phyloP scores from a whole-genome alignment of 148 eudicot species.

The Hydrangea macrophylla region DNA sequence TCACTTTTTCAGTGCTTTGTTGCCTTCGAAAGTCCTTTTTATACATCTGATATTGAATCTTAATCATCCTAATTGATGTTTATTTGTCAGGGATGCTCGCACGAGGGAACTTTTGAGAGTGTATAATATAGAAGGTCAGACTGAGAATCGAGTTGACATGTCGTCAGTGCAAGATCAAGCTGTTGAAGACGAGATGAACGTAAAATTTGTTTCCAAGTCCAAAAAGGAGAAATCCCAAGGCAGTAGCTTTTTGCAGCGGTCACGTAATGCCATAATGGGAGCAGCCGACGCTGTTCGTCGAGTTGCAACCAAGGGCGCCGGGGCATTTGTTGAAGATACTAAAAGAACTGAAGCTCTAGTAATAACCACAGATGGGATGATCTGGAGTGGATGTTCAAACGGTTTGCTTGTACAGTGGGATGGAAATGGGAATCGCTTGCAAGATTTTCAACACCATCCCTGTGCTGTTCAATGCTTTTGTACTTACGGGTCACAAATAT shows the following conservation, averaged over 20 bases:
- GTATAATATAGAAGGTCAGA: conserved; percentile 76
- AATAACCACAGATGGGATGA: conserved; percentile 68
- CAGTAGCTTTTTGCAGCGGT: conserved; percentile 65
- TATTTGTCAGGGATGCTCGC: conserved; percentile 86
- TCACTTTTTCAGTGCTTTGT: background rate
- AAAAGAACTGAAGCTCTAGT: conserved; percentile 90
- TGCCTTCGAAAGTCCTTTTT: background rate
- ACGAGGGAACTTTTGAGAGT: conserved; percentile 92
- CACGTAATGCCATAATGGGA: conserved; percentile 94
- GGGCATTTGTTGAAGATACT: conserved; percentile 70
- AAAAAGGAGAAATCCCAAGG: conserved; percentile 89
- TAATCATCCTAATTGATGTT: conserved; percentile 8
- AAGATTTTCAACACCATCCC: conserved; percentile 70
- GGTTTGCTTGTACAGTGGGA: conserved; percentile 94
- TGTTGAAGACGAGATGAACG: conserved; percentile 74
- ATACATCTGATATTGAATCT: conserved; percentile 2
- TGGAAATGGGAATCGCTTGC: conserved; percentile 71
- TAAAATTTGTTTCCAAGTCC: conserved; percentile 63
- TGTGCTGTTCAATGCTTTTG: conserved; percentile 79
- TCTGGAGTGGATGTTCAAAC: conserved; percentile 87
- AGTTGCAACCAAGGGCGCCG: conserved; percentile 80
- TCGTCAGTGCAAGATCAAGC: conserved; percentile 66
- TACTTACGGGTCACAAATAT: conserved; percentile 63
- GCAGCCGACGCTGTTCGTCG: conserved; percentile 99
- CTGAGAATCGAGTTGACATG: conserved; percentile 82